These are phyloP conservation scores for Macrotyloma uniflorum DNA, from an alignment of 306 rosid species.

Conservation along the genomic window DNA sequence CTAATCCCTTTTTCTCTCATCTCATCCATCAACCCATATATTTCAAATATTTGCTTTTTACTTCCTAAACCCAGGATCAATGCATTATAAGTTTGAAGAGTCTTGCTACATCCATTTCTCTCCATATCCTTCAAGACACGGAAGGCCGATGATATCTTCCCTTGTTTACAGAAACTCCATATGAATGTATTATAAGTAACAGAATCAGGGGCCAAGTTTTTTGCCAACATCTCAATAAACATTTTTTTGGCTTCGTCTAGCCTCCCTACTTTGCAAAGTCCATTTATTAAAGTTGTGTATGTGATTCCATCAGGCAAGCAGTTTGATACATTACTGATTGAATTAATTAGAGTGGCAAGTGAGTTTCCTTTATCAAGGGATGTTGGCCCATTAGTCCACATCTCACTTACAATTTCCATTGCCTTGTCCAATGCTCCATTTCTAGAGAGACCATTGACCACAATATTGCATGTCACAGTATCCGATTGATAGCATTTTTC, in stretches of 20 bases:
- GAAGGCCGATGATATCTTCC: slow-evolving; percentile 87
- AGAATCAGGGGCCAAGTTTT: slow-evolving; percentile 76
- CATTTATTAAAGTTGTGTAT: slow-evolving; percentile 74
- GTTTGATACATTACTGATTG: slow-evolving; percentile 54
- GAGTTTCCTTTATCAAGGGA: slow-evolving; percentile 70
- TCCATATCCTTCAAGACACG: slow-evolving; percentile 95
- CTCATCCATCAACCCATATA: slow-evolving; percentile 90
- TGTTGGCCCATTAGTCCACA: slow-evolving; percentile 82
- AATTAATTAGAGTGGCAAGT: slow-evolving; percentile 61
- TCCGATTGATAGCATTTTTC: slow-evolving; percentile 70
- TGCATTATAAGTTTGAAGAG: slow-evolving; percentile 87
- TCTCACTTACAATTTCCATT: slow-evolving; percentile 71
- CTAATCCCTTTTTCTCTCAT: slow-evolving; percentile 80
- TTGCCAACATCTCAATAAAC: slow-evolving; percentile 82
- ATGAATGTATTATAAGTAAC: slow-evolving; percentile 70
- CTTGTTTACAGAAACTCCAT: slow-evolving; percentile 72
- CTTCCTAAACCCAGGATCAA: slow-evolving; percentile 75
- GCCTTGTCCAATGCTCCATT: slow-evolving; percentile 85
- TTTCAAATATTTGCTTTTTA: slow-evolving; percentile 82
- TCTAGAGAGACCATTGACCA: slow-evolving; percentile 83
- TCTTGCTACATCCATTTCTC: slow-evolving; percentile 90
- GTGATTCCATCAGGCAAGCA: slow-evolving; percentile 77
- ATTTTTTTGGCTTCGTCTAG: slow-evolving; percentile 87
- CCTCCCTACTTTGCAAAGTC: slow-evolving; percentile 82
- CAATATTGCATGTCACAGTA: slow-evolving; percentile 81